A percentile compares a stretch with the other conserved stretches of the same genome.
These are phyloP conservation scores for Nemania bipapillata DNA, from an alignment of 2,329 filamentous ascomycete species.

Conservation along the genomic window DNA sequence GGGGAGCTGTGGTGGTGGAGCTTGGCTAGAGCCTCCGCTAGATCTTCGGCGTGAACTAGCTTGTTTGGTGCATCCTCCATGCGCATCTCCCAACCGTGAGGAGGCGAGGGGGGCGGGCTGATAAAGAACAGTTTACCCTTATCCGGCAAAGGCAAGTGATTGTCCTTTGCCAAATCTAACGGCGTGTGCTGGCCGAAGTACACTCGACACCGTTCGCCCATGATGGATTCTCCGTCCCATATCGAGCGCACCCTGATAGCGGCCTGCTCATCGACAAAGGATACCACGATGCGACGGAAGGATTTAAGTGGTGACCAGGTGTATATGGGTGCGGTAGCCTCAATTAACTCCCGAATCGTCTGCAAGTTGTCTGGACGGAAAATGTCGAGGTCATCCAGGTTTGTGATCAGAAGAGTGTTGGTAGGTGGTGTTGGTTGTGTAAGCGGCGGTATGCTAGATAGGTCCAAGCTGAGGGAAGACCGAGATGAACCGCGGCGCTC, in stretches of 20 bases:
- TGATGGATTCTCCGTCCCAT: slow-evolving; percentile 78
- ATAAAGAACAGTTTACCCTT: slow-evolving; percentile 79
- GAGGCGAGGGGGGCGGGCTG: slow-evolving; percentile 73
- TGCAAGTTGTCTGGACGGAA: slow-evolving; percentile 79
- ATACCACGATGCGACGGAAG: slow-evolving; percentile 82
- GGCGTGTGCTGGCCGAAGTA: slow-evolving; percentile 74
- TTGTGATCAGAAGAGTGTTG: slow-evolving; percentile 87
- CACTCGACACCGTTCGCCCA: slow-evolving; percentile 75
- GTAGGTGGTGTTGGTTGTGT: slow-evolving; percentile 77
- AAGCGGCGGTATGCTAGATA: slow-evolving; percentile 76
- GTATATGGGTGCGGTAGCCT: slow-evolving; percentile 75
- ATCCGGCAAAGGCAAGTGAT: slow-evolving; percentile 73
- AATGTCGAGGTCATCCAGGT: slow-evolving; percentile 76
- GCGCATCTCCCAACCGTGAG: slow-evolving; percentile 75
- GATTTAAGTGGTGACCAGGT: slow-evolving; percentile 84
- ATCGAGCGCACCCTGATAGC: slow-evolving; percentile 76
- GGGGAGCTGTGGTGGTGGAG: slow-evolving; percentile 58
- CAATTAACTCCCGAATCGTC: slow-evolving; percentile 76
- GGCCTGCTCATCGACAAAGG: slow-evolving; percentile 76
- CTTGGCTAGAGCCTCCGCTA: slow-evolving; percentile 72
- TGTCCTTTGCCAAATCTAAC: slow-evolving; percentile 61
- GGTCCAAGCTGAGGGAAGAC: slow-evolving; percentile 74
- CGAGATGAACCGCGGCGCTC: slow-evolving; percentile 57
- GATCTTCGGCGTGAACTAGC: slow-evolving; percentile 74
- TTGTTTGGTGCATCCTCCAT: slow-evolving; percentile 77